These are phyloP conservation scores for Venturia pyrina DNA, from an alignment of 2,329 filamentous ascomycete genomes.

Conservation along the genomic window DNA sequence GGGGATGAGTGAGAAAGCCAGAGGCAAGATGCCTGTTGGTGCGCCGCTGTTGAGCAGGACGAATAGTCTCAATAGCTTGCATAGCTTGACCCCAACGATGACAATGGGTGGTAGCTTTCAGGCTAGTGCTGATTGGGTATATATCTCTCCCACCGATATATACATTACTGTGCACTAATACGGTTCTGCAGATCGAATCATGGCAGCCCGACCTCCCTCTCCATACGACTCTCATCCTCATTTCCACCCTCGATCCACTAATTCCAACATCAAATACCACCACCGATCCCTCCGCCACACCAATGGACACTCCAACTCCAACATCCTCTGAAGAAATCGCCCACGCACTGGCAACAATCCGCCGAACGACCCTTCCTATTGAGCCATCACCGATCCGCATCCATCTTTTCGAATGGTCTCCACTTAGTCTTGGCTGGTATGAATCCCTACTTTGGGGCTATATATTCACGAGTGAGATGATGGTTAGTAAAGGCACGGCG, in stretches of 20 bases:
- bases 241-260: conserved; percentile 48
- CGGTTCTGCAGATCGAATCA: conserved; percentile 58
- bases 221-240: conserved; percentile 72
- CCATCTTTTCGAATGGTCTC: conserved; percentile 91
- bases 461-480: conserved; percentile 83
- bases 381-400: conserved; percentile 66
- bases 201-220: conserved; percentile 90
- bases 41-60: conserved; percentile 76
- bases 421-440: conserved; percentile 86
- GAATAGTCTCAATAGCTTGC: conserved; percentile 77
- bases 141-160: conserved; percentile 16
- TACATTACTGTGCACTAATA: not conserved
- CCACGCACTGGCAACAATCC: conserved; percentile 39
- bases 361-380: conserved; percentile 56
- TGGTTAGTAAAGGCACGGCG: conserved; percentile 73
- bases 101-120: conserved; percentile 55
- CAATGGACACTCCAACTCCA: not conserved
- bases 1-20: conserved; percentile 94
- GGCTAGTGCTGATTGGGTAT: conserved; percentile 65
- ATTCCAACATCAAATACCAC: conserved; percentile 29
- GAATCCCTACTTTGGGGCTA: conserved; percentile 91
- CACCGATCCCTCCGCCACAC: not conserved
- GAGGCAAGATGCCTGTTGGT: conserved; percentile 88
- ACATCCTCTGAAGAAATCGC: conserved; percentile 23
- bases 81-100: conserved; percentile 49